Percentiles rank a stretch among this genome's conserved stretches.
Evolutionary conservation across 1,284 basidiomycete species (phyloP).

Genomic region (Phlebopus sp.): DNA sequence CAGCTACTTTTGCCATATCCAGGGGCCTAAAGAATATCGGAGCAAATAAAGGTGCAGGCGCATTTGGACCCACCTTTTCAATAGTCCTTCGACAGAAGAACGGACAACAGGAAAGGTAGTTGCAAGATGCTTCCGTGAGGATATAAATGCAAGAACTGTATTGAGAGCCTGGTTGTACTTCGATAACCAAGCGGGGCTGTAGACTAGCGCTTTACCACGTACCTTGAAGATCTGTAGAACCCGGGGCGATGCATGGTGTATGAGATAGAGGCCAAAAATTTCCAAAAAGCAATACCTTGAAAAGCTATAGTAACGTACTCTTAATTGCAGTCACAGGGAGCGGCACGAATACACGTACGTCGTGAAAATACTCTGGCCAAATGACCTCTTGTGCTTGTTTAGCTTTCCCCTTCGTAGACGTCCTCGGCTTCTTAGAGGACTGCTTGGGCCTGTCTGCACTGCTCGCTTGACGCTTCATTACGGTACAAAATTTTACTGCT

Average conservation of each 20-base stretch:
- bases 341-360: slow-evolving; percentile 37
- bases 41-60: not conserved
- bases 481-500: slow-evolving; percentile 28
- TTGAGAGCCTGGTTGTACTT: slow-evolving; percentile 66
- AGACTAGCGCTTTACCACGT: slow-evolving; percentile 18
- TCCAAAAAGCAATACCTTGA: slow-evolving; percentile 19
- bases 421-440: slow-evolving; percentile 27
- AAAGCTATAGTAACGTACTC: slow-evolving; percentile 15
- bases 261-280: not conserved
- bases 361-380: slow-evolving; percentile 63
- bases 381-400: slow-evolving; percentile 19
- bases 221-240: slow-evolving; percentile 37
- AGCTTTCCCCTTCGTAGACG: slow-evolving; percentile 22
- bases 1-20: slow-evolving; percentile 76
- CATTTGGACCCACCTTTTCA: slow-evolving; percentile 56
- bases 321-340: not conserved
- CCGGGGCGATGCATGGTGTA: no score
- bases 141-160: slow-evolving; percentile 86
- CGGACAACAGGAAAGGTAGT: slow-evolving; percentile 78
- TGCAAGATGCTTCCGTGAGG: slow-evolving; percentile 79
- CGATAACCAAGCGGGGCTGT: not conserved
- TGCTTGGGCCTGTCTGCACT: slow-evolving; percentile 5
- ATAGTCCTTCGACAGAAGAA: slow-evolving; percentile 72
- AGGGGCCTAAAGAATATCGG: slow-evolving; percentile 54
- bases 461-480: slow-evolving; percentile 3